A percentile compares a stretch with the other conserved stretches of the same genome.
Conservation (phyloP, 1,139 yeast genomes). For the Lodderomyces margitis region DNA sequence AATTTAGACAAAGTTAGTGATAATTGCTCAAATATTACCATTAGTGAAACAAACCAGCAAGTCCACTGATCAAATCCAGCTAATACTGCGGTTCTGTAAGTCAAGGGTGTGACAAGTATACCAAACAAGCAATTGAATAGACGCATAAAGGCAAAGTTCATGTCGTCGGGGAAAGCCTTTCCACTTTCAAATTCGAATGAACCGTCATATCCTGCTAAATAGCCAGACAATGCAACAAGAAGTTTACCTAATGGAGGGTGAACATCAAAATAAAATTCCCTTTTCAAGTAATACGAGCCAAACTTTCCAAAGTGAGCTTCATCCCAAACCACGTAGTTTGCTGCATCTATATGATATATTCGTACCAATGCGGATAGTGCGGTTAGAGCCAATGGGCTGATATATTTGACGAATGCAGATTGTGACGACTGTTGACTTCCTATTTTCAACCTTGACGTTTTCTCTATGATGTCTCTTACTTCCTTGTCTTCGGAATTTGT, state of each 20-base stretch:
- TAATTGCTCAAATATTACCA: slow-evolving; percentile 65
- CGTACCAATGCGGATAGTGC: slow-evolving; percentile 65
- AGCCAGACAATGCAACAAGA: slow-evolving; percentile 65
- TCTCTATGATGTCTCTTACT: slow-evolving; percentile 26
- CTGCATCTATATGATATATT: slow-evolving; percentile 60
- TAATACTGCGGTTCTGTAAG: slow-evolving; percentile 56
- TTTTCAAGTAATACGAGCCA: slow-evolving; percentile 60
- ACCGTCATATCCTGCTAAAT: slow-evolving; percentile 67
- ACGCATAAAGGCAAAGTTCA: slow-evolving; percentile 61
- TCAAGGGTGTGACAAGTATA: slow-evolving; percentile 60
- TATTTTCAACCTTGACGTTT: slow-evolving; percentile 26
- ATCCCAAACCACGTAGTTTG: slow-evolving; percentile 85
- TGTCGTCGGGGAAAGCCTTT: slow-evolving; percentile 48
- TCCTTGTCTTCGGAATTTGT: slow-evolving; percentile 13
- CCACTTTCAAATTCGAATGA: slow-evolving; percentile 67
- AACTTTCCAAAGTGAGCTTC: slow-evolving; percentile 85
- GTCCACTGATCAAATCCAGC: slow-evolving; percentile 48
- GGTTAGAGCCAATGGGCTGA: slow-evolving; percentile 45
- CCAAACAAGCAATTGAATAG: slow-evolving; percentile 65
- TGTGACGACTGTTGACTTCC: slow-evolving; percentile 15
- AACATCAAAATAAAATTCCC: slow-evolving; percentile 72
- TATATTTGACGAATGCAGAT: slow-evolving; percentile 11
- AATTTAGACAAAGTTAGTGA: slow-evolving; percentile 68
- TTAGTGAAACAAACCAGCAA: slow-evolving; percentile 52
- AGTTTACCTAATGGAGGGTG: slow-evolving; percentile 80